Conservation (phyloP, 805 yeast genomes). For the Hanseniaspora valbyensis region DNA sequence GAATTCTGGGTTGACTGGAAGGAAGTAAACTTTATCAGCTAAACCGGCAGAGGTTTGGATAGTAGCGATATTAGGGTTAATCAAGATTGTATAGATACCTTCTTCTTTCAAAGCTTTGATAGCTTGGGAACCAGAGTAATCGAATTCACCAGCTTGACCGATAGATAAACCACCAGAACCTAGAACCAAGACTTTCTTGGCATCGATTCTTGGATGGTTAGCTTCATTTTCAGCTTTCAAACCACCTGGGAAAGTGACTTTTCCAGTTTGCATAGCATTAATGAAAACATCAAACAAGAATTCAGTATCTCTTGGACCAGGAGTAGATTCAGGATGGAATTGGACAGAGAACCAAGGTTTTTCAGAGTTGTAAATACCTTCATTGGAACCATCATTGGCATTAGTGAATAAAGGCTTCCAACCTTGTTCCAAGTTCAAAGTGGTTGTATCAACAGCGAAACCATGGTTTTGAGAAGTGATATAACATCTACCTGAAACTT, state of each 20-base stretch:
- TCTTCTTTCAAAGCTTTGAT: slow-evolving; percentile 91
- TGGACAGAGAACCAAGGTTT: slow-evolving; percentile 94
- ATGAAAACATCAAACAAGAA: slow-evolving; percentile 91
- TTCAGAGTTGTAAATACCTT: slow-evolving; percentile 86
- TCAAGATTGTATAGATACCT: slow-evolving; percentile 68
- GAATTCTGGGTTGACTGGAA: slow-evolving; percentile 95
- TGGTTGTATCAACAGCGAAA: slow-evolving; percentile 78
- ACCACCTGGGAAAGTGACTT: slow-evolving; percentile 90
- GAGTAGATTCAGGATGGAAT: slow-evolving; percentile 98
- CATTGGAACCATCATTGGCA: slow-evolving; percentile 94
- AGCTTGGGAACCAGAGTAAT: slow-evolving; percentile 95
- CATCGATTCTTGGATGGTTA: slow-evolving; percentile 66
- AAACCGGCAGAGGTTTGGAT: slow-evolving; percentile 90
- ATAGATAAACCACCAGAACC: slow-evolving; percentile 97
- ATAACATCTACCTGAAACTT: slow-evolving; percentile 88
- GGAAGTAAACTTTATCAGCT: slow-evolving; percentile 89
- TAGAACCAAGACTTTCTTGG: slow-evolving; percentile 73
- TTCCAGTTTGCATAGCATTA: slow-evolving; percentile 59
- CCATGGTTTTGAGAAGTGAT: slow-evolving; percentile 99
- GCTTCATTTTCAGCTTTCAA: slow-evolving; percentile 57
- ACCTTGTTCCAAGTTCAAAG: slow-evolving; percentile 46
- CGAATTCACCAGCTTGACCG: slow-evolving; percentile 98
- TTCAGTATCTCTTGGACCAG: slow-evolving; percentile 99
- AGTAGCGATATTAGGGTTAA: slow-evolving; percentile 93
- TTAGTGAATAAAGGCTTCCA: slow-evolving; percentile 94